Base-by-base conservation (phyloP, 169 alveolate species). In the Plasmodium yoelii region DNA sequence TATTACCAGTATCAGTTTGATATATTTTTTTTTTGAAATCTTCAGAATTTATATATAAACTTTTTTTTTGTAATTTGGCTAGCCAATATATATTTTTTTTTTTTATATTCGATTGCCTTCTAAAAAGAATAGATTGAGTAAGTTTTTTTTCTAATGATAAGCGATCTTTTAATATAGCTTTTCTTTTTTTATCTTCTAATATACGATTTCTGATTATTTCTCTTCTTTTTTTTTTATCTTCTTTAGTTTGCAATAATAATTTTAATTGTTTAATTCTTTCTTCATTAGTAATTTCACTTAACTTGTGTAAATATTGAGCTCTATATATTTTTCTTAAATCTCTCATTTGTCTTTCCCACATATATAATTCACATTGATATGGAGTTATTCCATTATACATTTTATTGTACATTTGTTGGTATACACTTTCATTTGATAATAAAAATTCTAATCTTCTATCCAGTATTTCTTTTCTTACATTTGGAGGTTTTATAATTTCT, bases 291-390 rank as follows among this genome's bases (percentile, higher is more conserved):
- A 95, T 96, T 64, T 95, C 94, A 44, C 88, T 92, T 42, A 95
- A 88, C 28, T 93, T 91, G 64, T 95, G 96, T 59, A 95, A 64
- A 72, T 94, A 95, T 73, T 95, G 97, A 7, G 97, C 96, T 51
- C 97, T 82, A 75, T 95, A 95, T 1, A 95, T 88, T 26, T 88
- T 90, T 34, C 97, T 82, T 24, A 95, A 28, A 61, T 95, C 97
- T 42, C 94, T 68, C 96, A 95, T 91, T 90, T 94, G 97, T 22
- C 97, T 90, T 88, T 94, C 96, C 97, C 97, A 94, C 96, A 94
- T 93, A 80, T 84, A 94, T 39, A 94, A 87, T 64, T 94, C 97
- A 19, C 96, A 95, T 74, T 88, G 95, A 68, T 93, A 94, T 5
- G 97, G 97, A n/a, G 97, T 94, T 42, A 94, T 77, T 1, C 97